phyloP scores from a whole-genome alignment of 2,329 filamentous ascomycete genomes.

The Fusarium globosum region DNA sequence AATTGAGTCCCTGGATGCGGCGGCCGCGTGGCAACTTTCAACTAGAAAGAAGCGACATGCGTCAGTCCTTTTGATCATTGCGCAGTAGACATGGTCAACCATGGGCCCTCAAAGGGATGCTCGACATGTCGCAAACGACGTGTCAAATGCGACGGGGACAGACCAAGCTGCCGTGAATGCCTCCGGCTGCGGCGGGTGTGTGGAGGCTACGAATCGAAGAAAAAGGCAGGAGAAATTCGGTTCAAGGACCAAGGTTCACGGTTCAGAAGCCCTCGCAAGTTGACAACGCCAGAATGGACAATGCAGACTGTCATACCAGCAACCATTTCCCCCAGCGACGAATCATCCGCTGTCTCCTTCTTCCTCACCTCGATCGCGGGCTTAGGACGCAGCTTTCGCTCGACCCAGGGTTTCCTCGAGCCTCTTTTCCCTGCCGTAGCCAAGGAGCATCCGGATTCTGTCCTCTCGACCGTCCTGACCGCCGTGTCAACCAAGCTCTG shows the following conservation, averaged over 20 bases:
- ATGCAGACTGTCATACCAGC: not conserved
- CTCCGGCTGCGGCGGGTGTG: not conserved
- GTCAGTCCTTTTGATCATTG: not conserved
- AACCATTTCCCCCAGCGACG: not conserved
- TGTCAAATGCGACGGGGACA: not conserved
- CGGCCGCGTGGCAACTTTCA: not conserved
- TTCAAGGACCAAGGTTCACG: not conserved
- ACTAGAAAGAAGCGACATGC: not conserved
- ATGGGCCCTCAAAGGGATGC: not conserved
- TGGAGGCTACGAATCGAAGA: not conserved
- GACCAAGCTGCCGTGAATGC: not conserved
- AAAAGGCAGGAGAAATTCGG: not conserved
- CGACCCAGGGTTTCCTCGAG: not conserved
- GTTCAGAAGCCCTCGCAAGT: not conserved
- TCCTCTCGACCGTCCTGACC: not conserved
- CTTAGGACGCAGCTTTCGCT: not conserved
- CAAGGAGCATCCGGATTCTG: not conserved
- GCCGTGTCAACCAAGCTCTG: not conserved
- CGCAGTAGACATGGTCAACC: not conserved
- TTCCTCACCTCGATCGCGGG: not conserved
- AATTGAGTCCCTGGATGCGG: accelerated
- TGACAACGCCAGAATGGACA: not conserved
- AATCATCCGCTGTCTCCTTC: not conserved
- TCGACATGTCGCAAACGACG: not conserved
- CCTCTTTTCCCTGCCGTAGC: not conserved